Percentiles rank a stretch among this genome's conserved stretches.
Evolutionary conservation across 257 asterid genomes (phyloP).

Genomic region (Fraxinus americana): DNA sequence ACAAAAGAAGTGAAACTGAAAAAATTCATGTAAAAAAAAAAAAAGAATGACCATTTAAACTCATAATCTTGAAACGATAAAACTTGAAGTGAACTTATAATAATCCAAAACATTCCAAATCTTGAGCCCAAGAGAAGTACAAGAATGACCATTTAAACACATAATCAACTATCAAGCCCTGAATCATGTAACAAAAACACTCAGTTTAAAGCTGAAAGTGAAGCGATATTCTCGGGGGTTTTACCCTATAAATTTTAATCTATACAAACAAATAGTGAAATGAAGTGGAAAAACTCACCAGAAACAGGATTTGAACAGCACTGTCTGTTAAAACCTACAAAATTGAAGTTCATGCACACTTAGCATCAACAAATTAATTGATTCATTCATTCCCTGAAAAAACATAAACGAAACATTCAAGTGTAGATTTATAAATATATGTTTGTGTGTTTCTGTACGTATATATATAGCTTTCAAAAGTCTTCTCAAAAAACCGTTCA

Average conservation of each 20-base stretch:
- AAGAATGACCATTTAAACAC: constrained; percentile 17
- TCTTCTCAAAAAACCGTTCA: constrained; percentile 5
- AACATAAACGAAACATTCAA: constrained; percentile 15
- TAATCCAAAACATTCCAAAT: not conserved
- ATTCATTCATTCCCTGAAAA: constrained; percentile 10
- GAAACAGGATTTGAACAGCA: constrained; percentile 27
- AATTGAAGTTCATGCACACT: constrained; percentile 23
- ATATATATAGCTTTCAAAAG: constrained; percentile 27
- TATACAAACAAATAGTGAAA: constrained; percentile 6
- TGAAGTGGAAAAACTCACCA: constrained; percentile 23
- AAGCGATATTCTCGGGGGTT: constrained; percentile 25
- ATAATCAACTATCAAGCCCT: constrained; percentile 36
- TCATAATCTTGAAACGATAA: not conserved
- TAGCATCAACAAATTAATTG: constrained; percentile 25
- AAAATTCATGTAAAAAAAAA: not conserved
- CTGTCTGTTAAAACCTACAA: constrained; percentile 27
- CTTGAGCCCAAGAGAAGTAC: not conserved
- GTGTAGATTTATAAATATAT: constrained; percentile 4
- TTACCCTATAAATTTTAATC: constrained; percentile 25
- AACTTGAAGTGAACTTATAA: constrained; percentile 12
- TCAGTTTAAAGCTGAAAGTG: constrained; percentile 35
- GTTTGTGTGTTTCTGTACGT: not conserved
- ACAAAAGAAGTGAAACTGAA: not conserved
- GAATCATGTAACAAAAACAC: constrained; percentile 27
- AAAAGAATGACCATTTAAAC: not conserved